Evolutionary conservation across 257 asterid genomes (phyloP).

Genomic region (Misopates orontium): DNA sequence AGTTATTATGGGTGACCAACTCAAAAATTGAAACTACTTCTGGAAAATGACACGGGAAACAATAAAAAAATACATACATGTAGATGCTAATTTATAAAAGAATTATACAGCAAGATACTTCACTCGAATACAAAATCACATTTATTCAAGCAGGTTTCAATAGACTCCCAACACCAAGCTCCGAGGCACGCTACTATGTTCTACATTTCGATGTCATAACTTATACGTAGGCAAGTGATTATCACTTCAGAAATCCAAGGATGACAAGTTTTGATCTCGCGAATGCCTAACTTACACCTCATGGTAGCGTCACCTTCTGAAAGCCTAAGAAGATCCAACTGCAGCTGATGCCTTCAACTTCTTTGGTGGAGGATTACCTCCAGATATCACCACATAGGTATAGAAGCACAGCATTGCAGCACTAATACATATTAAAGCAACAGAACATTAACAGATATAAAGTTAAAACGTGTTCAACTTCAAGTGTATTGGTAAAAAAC

Average conservation of each 20-base stretch:
- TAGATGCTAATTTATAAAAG: neutral
- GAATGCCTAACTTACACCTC: conserved; percentile 3
- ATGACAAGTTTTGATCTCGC: neutral
- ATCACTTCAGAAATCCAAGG: neutral
- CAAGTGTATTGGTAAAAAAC: neutral
- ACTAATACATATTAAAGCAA: conserved; percentile 36
- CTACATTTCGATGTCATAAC: conserved; percentile 1
- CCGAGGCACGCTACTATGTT: conserved; percentile 2
- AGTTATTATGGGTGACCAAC: conserved; percentile 9
- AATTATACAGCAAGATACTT: conserved; percentile 3
- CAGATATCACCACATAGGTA: conserved; percentile 73
- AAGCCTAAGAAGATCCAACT: conserved; percentile 33
- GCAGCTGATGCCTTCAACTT: conserved; percentile 40
- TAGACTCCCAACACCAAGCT: neutral
- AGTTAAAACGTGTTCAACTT: conserved; percentile 11
- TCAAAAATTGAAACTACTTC: neutral
- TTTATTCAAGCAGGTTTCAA: conserved; percentile 20
- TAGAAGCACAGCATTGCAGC: conserved; percentile 92
- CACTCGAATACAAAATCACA: neutral
- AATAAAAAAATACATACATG: neutral
- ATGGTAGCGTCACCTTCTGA: neutral
- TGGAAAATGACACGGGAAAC: neutral
- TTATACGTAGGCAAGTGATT: conserved; percentile 1
- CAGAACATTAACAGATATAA: conserved; percentile 1
- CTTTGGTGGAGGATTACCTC: conserved; percentile 75